Evolutionary conservation across 495 filamentous ascomycete genomes (phyloP), one percentile per base, ranked within the genome.

Genomic region (Platismatia glauca): DNA sequence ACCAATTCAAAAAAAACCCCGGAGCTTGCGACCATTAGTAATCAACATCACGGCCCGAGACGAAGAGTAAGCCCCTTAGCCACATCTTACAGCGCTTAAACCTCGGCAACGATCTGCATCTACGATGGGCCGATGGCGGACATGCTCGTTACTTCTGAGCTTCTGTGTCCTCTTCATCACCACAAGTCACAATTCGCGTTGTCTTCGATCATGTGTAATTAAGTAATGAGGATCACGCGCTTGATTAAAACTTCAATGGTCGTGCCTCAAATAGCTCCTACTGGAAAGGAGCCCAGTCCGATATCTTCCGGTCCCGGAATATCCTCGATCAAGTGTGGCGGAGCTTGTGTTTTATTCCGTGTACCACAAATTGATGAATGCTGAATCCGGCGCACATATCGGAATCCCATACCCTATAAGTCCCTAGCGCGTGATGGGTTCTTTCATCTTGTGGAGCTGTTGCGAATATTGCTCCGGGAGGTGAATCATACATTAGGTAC

Each of bases 401-500:
- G 43, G 38, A 15, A 2, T 50, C 44, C 48, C 37, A 5, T 24
- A n/a, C n/a, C 9, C 20, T 22, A 37, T 27, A 11, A 24, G 46
- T 46, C 55, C 37, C 6, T 58, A 37, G 24, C 41, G 24, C 22
- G 55, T 58, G 61, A 58, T 31, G 44, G 38, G 20, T 27, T 15
- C 1, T 16, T 52, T 55, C 60, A 44, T 20, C 43, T 59, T 59
- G 58, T 65, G 63, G 58, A 65, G 34, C 43, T 52, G 39, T 0
- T 31, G 35, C 57, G 63, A 61, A 55, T 39, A 43, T 57, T 44
- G 15, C 24, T 37, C 63, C 43, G 50, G 7, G 16, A 5, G 48
- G 52, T 65, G 52, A 57, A 24, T 65, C 63, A 65, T 65, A 65
- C 58, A 56, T 65, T n/a, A n/a, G n/a, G n/a, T n/a, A n/a, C n/a